Percentiles rank a stretch among this genome's conserved stretches.
Evolutionary conservation across 1,284 basidiomycete genomes (phyloP).

Genomic region (Cutaneotrichosporon spelunceum): DNA sequence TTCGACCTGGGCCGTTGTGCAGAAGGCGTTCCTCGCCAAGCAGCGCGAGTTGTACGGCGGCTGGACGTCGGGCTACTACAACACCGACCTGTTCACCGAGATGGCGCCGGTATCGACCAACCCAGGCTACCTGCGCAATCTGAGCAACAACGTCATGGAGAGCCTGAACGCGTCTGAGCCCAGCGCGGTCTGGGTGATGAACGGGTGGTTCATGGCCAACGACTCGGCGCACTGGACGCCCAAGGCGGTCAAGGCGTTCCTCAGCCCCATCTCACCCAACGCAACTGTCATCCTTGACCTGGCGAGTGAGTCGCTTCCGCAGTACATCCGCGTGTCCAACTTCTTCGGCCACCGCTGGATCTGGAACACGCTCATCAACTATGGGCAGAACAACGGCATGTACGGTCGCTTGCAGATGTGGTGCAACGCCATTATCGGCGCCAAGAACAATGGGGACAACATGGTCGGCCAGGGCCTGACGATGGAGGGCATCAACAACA

Average conservation of each 20-base stretch:
- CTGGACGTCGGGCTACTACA: constrained; percentile 22
- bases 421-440: too few relatives aligned
- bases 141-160: too few relatives aligned
- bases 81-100: constrained; percentile 57
- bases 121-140: constrained; percentile 51
- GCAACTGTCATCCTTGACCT: constrained; percentile 52
- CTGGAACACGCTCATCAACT: constrained; percentile 54
- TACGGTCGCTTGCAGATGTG: constrained; percentile 44
- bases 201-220: constrained; percentile 54
- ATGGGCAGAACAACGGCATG: constrained; percentile 54
- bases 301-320: constrained; percentile 53
- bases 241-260: constrained; percentile 42
- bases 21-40: constrained; percentile 54
- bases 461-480: constrained; percentile 51
- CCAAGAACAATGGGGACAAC: constrained; percentile 7
- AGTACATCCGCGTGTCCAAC: constrained; percentile 52
- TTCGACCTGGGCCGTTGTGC: constrained; percentile 50
- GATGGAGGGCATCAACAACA: constrained; percentile 55
- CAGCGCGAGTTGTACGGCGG: constrained; percentile 53
- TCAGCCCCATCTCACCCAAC: neutral
- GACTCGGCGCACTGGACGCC: constrained; percentile 51
- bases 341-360: constrained; percentile 56
- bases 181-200: constrained; percentile 54
- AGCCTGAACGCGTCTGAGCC: constrained; percentile 53
- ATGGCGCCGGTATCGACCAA: constrained; percentile 52